phyloP scores from a whole-genome alignment of 208 protist species.

The Naegleria fowleri region DNA sequence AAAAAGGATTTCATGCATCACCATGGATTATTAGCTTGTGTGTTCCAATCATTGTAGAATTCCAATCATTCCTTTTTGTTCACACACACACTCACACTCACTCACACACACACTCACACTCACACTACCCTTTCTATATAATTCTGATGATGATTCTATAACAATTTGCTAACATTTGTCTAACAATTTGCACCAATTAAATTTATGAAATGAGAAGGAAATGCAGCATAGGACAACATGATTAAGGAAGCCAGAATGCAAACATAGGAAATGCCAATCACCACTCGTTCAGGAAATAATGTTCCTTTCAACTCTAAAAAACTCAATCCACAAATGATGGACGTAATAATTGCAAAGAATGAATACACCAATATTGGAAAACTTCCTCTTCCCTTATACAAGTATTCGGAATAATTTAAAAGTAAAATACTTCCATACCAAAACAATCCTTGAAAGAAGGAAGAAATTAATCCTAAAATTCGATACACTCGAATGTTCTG shows the following conservation, averaged over 20 bases:
- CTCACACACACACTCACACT: too few relatives aligned
- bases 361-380: not conserved
- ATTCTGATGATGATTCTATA: too few relatives aligned
- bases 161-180: too few relatives aligned
- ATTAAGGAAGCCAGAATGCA: not conserved
- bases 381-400: not conserved
- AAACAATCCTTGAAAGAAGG: not conserved
- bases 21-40: too few relatives aligned
- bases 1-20: too few relatives aligned
- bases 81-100: too few relatives aligned
- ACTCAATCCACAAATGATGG: not conserved
- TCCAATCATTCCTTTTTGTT: too few relatives aligned
- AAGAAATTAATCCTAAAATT: not conserved
- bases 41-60: too few relatives aligned
- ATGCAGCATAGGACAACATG: not conserved
- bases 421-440: not conserved
- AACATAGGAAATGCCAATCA: not conserved
- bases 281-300: not conserved
- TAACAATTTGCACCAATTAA: too few relatives aligned
- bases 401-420: not conserved
- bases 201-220: not conserved
- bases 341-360: not conserved
- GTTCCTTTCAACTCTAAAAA: not conserved
- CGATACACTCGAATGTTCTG: not conserved
- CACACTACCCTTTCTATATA: too few relatives aligned